Evolutionary conservation across 2,329 filamentous ascomycete species (phyloP).

Genomic region (Monosporascus sp.): DNA sequence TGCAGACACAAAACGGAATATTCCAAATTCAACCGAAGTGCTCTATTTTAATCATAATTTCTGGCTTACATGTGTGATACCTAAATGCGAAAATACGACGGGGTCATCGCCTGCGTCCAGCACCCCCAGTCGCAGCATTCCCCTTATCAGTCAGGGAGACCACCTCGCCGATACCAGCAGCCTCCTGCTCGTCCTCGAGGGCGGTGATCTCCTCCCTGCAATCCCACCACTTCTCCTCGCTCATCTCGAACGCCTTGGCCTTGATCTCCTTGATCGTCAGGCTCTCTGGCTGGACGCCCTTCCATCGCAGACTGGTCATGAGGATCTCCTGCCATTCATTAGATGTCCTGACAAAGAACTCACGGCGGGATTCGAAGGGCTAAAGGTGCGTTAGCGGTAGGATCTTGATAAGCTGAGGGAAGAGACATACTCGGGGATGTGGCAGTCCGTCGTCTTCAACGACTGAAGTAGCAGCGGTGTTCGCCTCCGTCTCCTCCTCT

Average conservation of each 20-base stretch:
- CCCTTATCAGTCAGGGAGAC: conserved; percentile 76
- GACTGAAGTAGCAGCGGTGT: conserved; percentile 45
- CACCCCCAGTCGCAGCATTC: conserved; percentile 47
- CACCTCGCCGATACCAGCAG: conserved; percentile 89
- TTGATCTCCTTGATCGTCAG: conserved; percentile 86
- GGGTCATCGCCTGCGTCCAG: conserved; percentile 24
- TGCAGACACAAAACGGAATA: too few species aligned
- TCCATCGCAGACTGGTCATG: conserved; percentile 68
- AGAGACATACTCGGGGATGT: conserved; percentile 51
- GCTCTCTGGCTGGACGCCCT: conserved; percentile 60
- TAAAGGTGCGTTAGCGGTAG: conserved; percentile 36
- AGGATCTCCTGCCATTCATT: conserved; percentile 87
- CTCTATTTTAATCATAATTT: too few species aligned
- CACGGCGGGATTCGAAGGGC: conserved; percentile 84
- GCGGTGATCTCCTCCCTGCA: conserved; percentile 87
- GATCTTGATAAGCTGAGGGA: neutral
- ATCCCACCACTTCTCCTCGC: conserved; percentile 99
- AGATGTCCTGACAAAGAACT: conserved; percentile 86
- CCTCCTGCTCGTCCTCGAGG: conserved; percentile 93
- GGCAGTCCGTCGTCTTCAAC: conserved; percentile 64
- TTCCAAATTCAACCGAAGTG: too few species aligned
- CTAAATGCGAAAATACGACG: neutral
- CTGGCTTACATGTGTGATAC: too few species aligned
- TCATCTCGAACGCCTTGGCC: conserved; percentile 80
- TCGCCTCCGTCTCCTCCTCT: conserved; percentile 43